These are phyloP conservation scores for Thinopyrum elongatum DNA, from an alignment of 176 grass and related monocot genomes.

Conservation along the genomic window DNA sequence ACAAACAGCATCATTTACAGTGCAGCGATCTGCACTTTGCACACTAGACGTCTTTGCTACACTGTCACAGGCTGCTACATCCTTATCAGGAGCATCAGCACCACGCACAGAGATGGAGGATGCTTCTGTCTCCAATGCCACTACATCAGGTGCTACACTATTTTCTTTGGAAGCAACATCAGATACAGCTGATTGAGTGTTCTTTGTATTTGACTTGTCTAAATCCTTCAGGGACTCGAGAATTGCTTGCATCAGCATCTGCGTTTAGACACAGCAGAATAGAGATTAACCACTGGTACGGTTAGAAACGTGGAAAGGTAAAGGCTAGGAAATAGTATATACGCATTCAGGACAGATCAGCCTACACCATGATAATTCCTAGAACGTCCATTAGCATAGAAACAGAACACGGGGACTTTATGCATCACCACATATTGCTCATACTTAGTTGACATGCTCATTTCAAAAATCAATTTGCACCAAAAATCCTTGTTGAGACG, in stretches of 20 bases:
- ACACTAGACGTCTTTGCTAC: conserved; percentile 22
- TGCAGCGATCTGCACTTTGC: conserved; percentile 3
- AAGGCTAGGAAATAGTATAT: not conserved
- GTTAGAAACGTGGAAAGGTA: not conserved
- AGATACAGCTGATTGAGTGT: conserved; percentile 27
- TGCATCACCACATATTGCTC: not conserved
- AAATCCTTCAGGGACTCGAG: conserved; percentile 86
- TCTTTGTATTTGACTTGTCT: conserved; percentile 55
- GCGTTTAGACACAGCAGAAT: conserved; percentile 19
- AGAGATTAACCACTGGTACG: not conserved
- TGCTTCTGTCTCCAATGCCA: conserved; percentile 24
- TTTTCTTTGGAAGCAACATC: conserved; percentile 37
- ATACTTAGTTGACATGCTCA: not conserved
- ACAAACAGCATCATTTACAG: not conserved
- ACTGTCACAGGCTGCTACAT: conserved; percentile 17
- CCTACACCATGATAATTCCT: not conserved
- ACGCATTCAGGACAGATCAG: not conserved
- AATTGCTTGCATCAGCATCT: conserved; percentile 98
- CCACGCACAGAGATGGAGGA: not conserved
- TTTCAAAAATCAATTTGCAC: no score
- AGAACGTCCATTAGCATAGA: not conserved
- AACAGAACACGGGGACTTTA: not conserved
- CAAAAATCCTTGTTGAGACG: no score
- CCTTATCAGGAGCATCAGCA: conserved; percentile 1
- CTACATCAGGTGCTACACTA: not conserved